These are phyloP conservation scores for Erodium trifolium DNA, from an alignment of 441 rosid genomes.

Conservation along the genomic window DNA sequence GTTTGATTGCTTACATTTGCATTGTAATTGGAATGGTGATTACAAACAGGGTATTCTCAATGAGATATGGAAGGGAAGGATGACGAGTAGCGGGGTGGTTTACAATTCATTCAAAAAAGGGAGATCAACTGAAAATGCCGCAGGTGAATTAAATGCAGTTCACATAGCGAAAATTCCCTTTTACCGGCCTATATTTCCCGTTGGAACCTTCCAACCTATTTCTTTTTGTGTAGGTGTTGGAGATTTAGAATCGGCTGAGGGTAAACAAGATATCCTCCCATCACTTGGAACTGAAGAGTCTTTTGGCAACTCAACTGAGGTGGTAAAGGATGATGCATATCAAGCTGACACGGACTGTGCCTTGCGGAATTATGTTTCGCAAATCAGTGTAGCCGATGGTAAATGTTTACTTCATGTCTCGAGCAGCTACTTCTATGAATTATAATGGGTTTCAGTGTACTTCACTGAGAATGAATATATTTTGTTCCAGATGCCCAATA, in stretches of 20 bases:
- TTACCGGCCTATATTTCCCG: background rate
- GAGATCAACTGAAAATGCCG: slow-evolving; percentile 32
- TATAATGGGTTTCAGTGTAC: background rate
- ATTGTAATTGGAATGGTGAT: background rate
- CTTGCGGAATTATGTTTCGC: slow-evolving; percentile 20
- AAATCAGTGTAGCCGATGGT: slow-evolving; percentile 23
- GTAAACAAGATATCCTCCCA: slow-evolving; percentile 27
- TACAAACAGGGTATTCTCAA: slow-evolving; percentile 41
- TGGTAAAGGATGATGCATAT: slow-evolving; percentile 24
- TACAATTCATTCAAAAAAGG: slow-evolving; percentile 41
- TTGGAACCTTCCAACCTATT: background rate
- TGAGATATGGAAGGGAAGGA: slow-evolving; percentile 69
- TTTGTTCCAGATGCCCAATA: slow-evolving; percentile 20
- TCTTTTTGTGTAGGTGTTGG: slow-evolving; percentile 7
- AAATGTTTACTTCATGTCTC: slow-evolving; percentile 10
- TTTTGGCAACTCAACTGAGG: slow-evolving; percentile 23
- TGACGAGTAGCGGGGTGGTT: slow-evolving; percentile 47
- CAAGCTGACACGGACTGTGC: slow-evolving; percentile 17
- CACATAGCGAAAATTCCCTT: background rate
- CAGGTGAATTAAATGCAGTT: slow-evolving; percentile 27
- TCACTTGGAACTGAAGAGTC: slow-evolving; percentile 21
- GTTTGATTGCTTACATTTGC: background rate
- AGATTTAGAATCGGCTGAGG: slow-evolving; percentile 30
- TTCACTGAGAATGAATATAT: background rate
- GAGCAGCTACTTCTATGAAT: background rate